These are phyloP conservation scores for Venturiaceae sp. DNA, from an alignment of 2,329 filamentous ascomycete species.

Conservation along the genomic window DNA sequence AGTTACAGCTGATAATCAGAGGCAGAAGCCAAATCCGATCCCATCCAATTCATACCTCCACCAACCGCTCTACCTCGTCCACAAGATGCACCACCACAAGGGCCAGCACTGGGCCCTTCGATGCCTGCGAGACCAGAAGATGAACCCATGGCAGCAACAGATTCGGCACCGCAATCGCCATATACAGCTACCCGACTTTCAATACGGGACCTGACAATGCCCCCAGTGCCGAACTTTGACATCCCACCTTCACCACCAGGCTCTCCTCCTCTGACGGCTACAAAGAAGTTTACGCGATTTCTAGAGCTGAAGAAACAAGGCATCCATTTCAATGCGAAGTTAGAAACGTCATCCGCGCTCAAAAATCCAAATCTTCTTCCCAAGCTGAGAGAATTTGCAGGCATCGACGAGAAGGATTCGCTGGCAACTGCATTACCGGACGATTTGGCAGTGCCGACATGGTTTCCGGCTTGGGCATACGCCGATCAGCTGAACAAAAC, in stretches of 20 bases:
- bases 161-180: conserved; percentile 43
- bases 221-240: conserved; percentile 59
- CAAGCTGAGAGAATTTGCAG: conserved; percentile 63
- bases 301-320: conserved; percentile 67
- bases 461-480: conserved; percentile 33
- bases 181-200: conserved; percentile 56
- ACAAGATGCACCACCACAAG: conserved; percentile 1
- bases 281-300: conserved; percentile 63
- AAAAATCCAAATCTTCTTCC: conserved; percentile 64
- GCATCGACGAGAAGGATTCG: conserved; percentile 47
- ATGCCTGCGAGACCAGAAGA: background rate
- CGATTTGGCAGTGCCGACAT: conserved; percentile 26
- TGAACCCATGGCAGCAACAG: background rate
- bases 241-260: conserved; percentile 67
- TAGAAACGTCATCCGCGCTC: conserved; percentile 56
- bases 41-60: background rate
- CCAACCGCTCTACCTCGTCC: background rate
- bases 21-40: background rate
- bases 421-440: conserved; percentile 51
- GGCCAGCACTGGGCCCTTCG: conserved; percentile 9
- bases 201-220: conserved; percentile 64
- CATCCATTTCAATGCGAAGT: conserved; percentile 67
- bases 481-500: conserved; percentile 29
- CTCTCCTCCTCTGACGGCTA: conserved; percentile 34
- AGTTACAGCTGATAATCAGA: background rate